Evolutionary conservation across 2,329 filamentous ascomycete genomes (phyloP).

Genomic region (Sarocladiaceae sp.): DNA sequence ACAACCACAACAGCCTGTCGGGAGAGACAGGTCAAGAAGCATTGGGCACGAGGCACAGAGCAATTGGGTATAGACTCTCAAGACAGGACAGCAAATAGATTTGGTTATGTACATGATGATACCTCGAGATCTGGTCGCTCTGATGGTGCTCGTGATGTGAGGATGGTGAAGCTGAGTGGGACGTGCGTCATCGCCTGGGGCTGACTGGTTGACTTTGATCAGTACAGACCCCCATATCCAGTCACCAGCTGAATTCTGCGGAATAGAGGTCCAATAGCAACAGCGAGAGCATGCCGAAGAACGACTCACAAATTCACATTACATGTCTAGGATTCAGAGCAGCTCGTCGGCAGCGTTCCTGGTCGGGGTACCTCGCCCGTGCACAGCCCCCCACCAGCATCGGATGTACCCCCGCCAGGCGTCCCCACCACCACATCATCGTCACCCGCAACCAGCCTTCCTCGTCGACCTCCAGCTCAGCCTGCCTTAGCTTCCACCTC

Average conservation of each 20-base stretch:
- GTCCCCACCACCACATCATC: conserved; percentile 7
- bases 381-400: neutral
- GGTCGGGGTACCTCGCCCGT: conserved; percentile 1
- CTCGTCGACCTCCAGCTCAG: neutral
- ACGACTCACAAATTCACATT: too few relatives aligned
- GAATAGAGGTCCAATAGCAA: too few relatives aligned
- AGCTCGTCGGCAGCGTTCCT: neutral
- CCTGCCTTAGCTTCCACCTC: neutral
- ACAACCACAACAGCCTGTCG: neutral
- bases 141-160: too few relatives aligned
- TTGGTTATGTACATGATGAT: conserved; percentile 1
- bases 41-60: conserved; percentile 7
- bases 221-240: too few relatives aligned
- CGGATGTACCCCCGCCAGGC: conserved; percentile 1
- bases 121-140: neutral
- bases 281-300: too few relatives aligned
- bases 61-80: conserved; percentile 8
- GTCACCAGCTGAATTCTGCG: too few relatives aligned
- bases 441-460: conserved; percentile 7
- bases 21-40: neutral
- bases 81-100: conserved; percentile 7
- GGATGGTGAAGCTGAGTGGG: too few relatives aligned
- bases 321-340: too few relatives aligned
- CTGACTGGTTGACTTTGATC: too few relatives aligned
- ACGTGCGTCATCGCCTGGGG: neutral